A percentile compares a stretch with the other conserved stretches of the same genome.
Conservation (phyloP, 441 rosid genomes). For the Erodium texanum region DNA sequence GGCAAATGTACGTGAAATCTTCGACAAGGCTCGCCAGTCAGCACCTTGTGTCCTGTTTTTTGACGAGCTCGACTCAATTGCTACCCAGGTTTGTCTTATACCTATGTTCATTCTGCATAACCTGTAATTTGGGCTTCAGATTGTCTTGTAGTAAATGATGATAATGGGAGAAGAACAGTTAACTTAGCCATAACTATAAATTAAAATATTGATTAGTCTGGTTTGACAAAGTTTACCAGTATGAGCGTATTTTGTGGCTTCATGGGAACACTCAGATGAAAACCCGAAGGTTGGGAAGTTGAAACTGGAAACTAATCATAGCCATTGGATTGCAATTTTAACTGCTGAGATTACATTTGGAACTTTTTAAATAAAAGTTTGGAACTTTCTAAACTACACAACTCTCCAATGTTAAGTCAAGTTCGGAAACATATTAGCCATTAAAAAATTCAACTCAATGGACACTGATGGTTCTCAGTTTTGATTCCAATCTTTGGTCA, state of each 20-base stretch:
- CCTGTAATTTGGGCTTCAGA: not conserved
- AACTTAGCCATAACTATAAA: not conserved
- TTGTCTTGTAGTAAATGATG: not conserved
- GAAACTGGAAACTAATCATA: too few species aligned
- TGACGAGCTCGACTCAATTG: constrained; percentile 20
- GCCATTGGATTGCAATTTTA: too few species aligned
- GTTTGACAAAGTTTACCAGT: not conserved
- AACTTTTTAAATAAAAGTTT: too few species aligned
- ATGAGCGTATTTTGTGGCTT: not conserved
- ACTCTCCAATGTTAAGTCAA: too few species aligned
- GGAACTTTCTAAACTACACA: too few species aligned
- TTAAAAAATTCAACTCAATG: too few species aligned
- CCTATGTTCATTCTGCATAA: not conserved
- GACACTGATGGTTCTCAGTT: too few species aligned
- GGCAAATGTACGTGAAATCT: constrained; percentile 19
- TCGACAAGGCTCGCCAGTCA: constrained; percentile 18
- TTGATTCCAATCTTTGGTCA: too few species aligned
- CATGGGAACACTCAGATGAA: too few species aligned
- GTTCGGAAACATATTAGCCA: too few species aligned
- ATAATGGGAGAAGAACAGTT: not conserved
- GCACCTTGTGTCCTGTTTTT: constrained; percentile 20
- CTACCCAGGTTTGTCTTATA: constrained; percentile 13
- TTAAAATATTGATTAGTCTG: not conserved
- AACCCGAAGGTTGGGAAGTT: too few species aligned
- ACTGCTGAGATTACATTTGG: too few species aligned